Evolutionary conservation across 495 filamentous ascomycete genomes (phyloP), one percentile per base, ranked within the genome.

Genomic region (Annulohypoxylon maeteangense): DNA sequence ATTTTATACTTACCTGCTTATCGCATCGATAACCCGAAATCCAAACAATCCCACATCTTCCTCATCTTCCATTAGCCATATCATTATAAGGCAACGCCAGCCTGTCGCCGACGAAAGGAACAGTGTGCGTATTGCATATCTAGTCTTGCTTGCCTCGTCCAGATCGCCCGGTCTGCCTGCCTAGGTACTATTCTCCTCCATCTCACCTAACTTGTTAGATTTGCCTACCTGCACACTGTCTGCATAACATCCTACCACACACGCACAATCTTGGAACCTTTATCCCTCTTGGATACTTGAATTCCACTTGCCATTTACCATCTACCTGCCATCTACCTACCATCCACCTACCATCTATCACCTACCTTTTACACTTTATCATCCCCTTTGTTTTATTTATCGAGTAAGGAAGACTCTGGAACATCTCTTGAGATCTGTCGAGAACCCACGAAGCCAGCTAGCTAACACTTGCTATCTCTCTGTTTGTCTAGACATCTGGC

Each of bases 401-500:
- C 8, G 18, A 45, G 12, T 1, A 51, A 31, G 36, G 7, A 57
- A 36, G 18, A 29, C 36, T 45, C 25, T n/a, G 18, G 18, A 31
- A 16, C 32, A 36, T 3, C 16, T 38, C n/a, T 40, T 40, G 31
- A 68, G 22, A 61, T 61, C n/a, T 34, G 12, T 50, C 8, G 32
- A 51, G 36, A 7, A 50, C 23, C 20, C 3, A 12, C 50, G 54
- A 64, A 23, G 34, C 25, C 32, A 55, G 54, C 61, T 66, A 16
- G 36, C 36, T 40, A 40, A 40, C 36, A 68, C 61, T n/a, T 22
- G 36, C 44, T 1, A 4, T 36, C 51, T 50, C 38, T 45, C 22
- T 18, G 40, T 10, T 14, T 16, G 18, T 53, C 36, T 65, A 66
- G 65, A 50, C 34, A 69, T 59, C 56, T 62, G 5, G 47, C n/a